A percentile compares a stretch with the other conserved stretches of the same genome.
Evolutionary conservation across 2,329 filamentous ascomycete genomes (phyloP).

Genomic region (Fusarium cyanostomum): DNA sequence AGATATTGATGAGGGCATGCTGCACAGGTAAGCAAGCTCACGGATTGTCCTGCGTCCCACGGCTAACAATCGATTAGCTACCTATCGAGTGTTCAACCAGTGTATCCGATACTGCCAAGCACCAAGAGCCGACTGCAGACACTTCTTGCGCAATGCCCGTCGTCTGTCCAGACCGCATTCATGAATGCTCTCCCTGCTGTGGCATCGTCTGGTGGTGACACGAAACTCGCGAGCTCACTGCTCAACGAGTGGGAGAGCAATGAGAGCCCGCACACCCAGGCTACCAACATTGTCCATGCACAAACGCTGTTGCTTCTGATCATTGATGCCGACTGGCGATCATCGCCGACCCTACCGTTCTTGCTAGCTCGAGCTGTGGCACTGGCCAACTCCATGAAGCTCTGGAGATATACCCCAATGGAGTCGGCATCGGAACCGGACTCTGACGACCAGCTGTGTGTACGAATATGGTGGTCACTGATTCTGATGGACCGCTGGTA

Average conservation of each 20-base stretch:
- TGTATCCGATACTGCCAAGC: slow-evolving; percentile 71
- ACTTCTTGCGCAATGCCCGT: slow-evolving; percentile 65
- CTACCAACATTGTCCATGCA: slow-evolving; percentile 66
- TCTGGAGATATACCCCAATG: slow-evolving; percentile 58
- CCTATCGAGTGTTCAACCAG: slow-evolving; percentile 70
- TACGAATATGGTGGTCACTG: slow-evolving; percentile 77
- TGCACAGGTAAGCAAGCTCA: slow-evolving; percentile 54
- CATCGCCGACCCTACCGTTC: slow-evolving; percentile 58
- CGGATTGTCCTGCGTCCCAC: background rate
- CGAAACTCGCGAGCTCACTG: slow-evolving; percentile 57
- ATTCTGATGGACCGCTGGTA: slow-evolving; percentile 79
- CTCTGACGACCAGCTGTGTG: slow-evolving; percentile 68
- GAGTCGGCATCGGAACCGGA: slow-evolving; percentile 63
- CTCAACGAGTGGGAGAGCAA: slow-evolving; percentile 63
- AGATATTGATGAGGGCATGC: slow-evolving; percentile 55
- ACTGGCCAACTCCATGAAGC: slow-evolving; percentile 70
- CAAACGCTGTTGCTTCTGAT: slow-evolving; percentile 74
- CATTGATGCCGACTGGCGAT: slow-evolving; percentile 67
- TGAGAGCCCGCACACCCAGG: slow-evolving; percentile 49
- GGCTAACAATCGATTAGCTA: slow-evolving; percentile 58
- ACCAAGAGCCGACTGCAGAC: slow-evolving; percentile 65
- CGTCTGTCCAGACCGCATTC: slow-evolving; percentile 70
- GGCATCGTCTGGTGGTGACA: slow-evolving; percentile 52
- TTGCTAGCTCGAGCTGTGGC: slow-evolving; percentile 73
- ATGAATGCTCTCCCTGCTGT: slow-evolving; percentile 68